These are phyloP conservation scores for Glycine latifolia DNA, from an alignment of 306 rosid genomes.

Conservation along the genomic window DNA sequence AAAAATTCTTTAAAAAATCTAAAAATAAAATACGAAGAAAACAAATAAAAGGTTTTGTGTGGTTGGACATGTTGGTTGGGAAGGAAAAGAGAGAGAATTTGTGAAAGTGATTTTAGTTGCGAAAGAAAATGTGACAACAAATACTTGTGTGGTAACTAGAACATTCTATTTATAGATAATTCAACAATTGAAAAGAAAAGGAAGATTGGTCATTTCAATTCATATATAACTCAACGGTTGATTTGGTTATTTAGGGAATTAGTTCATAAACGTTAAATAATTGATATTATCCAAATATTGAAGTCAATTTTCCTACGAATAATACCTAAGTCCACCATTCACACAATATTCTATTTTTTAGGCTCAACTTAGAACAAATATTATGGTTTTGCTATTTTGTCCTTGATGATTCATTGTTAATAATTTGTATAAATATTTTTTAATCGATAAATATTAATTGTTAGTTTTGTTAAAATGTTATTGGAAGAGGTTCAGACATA, in stretches of 20 bases:
- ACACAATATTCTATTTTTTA: too few species aligned
- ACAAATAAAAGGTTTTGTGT: background rate
- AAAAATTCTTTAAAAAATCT: background rate
- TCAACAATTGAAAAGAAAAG: background rate
- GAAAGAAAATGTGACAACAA: constrained; percentile 47
- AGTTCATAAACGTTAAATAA: background rate
- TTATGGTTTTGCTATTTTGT: too few species aligned
- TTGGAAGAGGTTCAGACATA: too few species aligned
- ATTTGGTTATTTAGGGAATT: background rate
- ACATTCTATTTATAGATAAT: background rate
- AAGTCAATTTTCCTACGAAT: background rate
- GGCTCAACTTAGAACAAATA: too few species aligned
- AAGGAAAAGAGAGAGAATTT: constrained; percentile 1
- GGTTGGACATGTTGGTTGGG: constrained; percentile 4
- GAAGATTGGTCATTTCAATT: background rate
- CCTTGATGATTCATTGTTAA: background rate
- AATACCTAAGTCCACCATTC: background rate
- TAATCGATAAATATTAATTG: too few species aligned
- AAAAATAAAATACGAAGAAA: background rate
- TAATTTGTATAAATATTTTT: background rate
- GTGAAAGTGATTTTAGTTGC: background rate
- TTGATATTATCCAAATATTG: background rate
- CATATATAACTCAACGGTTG: background rate
- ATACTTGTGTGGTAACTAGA: constrained; percentile 57
- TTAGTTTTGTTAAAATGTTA: too few species aligned